These are phyloP conservation scores for Delonix regia DNA, from an alignment of 306 rosid genomes.

Conservation along the genomic window DNA sequence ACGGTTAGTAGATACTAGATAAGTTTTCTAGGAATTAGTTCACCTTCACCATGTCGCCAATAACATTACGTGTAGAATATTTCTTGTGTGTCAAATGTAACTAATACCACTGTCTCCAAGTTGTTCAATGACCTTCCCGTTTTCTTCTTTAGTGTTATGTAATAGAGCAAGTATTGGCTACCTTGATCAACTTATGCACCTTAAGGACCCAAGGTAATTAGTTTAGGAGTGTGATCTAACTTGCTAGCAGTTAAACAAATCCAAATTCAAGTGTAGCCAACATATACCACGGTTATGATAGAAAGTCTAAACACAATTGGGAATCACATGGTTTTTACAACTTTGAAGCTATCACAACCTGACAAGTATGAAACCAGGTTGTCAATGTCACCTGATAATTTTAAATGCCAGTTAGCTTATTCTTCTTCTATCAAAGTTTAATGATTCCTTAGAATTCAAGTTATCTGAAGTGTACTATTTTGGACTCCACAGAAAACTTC, in stretches of 20 bases:
- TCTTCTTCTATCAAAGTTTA: neutral
- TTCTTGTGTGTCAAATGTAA: neutral
- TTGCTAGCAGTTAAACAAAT: conserved; percentile 20
- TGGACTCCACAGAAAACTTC: conserved; percentile 81
- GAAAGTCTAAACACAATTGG: neutral
- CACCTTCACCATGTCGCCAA: conserved; percentile 16
- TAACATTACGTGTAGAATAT: conserved; percentile 12
- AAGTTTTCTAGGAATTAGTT: conserved; percentile 9
- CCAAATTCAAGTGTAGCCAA: conserved; percentile 15
- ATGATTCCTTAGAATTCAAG: conserved; percentile 24
- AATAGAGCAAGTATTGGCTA: conserved; percentile 7
- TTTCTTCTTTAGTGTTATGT: conserved; percentile 1
- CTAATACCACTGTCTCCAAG: conserved; percentile 13
- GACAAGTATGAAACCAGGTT: neutral
- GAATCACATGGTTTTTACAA: conserved; percentile 20
- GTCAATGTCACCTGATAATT: neutral
- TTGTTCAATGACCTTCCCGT: neutral
- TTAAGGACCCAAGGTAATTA: neutral
- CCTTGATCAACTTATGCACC: conserved; percentile 20
- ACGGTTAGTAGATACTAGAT: neutral
- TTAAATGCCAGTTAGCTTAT: neutral
- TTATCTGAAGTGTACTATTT: conserved; percentile 36
- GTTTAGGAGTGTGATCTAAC: conserved; percentile 10
- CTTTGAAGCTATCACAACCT: conserved; percentile 11
- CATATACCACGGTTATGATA: neutral